Base-by-base conservation (phyloP, 768 basidiomycete genomes). In the Russula brevipes region DNA sequence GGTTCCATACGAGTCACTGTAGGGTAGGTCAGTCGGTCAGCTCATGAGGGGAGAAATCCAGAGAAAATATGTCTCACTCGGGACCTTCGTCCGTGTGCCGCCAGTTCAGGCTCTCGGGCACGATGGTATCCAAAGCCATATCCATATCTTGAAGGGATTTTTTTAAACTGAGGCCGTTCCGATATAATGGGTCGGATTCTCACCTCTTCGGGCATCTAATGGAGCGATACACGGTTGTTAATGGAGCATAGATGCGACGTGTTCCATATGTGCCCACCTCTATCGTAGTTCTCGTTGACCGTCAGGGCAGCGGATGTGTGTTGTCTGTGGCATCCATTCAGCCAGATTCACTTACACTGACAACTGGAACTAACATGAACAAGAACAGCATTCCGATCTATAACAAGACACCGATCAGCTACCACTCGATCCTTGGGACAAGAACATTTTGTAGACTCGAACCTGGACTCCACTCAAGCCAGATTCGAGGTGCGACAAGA, bases 21-120 rank as follows among this genome's bases (percentile, higher is more conserved):
- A n/a, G n/a, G n/a, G n/a, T n/a, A 42, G 35, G 50, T 33, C 10
- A n/a, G 24, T 46, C 10, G 16, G 30, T 45, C 46, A 57, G 38
- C 11, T 41, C 41, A 17, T 60, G 35, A 59, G 36, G n/a, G n/a
- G 44, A 19, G 24, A 39, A 47, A 38, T 44, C 16, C 3, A 17
- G 6, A 11, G 17, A 54, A 11, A 38, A 51, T 4, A 9, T 24
- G 24, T 47, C 87, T 76, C 71, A 94, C 92, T 96, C 94, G 51
- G 87, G 89, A 24, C 93, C 94, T 78, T 98, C 94, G 71, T 94
- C 92, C 0, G 86, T 91, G 73, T 97, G 94, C 44, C 77, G 76
- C 93, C 94, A 96, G 56, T 83, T 75, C 14, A 95, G 76, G 14
- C 72, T 79, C 72, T 97, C 94, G 0, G 94, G 94, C 0, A 98